Base-by-base conservation (phyloP, 768 basidiomycete species). In the Favolaschia claudopus region DNA sequence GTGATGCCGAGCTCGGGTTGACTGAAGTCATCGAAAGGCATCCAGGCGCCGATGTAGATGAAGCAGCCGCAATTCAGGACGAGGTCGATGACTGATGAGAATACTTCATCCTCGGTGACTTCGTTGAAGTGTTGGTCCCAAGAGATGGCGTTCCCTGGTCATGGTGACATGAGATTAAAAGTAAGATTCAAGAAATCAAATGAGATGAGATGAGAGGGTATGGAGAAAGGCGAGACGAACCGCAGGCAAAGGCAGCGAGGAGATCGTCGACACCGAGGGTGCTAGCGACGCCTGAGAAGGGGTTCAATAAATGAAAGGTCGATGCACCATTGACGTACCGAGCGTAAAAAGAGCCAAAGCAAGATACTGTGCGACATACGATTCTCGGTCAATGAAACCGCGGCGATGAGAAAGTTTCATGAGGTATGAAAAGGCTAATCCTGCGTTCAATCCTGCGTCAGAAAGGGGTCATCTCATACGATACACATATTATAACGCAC, bases 51-150 rank as follows among this genome's bases (percentile, higher is more conserved):
- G 38, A 85, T 91, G 69, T 93, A 93, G 25, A 93, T 79, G 72
- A 93, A 93, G 72, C 89, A 90, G 2, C 77, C 87, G 60, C 89
- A 90, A 65, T 92, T 93, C 51, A 93, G 79, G 24, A 97, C 80
- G 60, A 97, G 84, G 72, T 98, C 93, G 61, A 99, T 88, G 37
- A 97, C 92, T 24, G 93, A 89, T 2, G 93, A 89, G 70, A 99
- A 98, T 12, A 86, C 79, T 55, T 95, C 92, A 62, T 91, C 87
- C 73, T 96, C 92, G 0, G 86, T 93, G 58, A 93, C 88, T 19
- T 76, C 75, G 65, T 92, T 90, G 76, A 92, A 92, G 64, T 92
- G 81, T 3, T 87, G 92, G 72, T 96, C 95, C 94, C 93, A 96
- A 7, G 93, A 93, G 63, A 98, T 90, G 2, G 96, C 93, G 49